Percentiles rank a stretch among this genome's conserved stretches.
Evolutionary conservation across 2,329 filamentous ascomycete genomes (phyloP).

Genomic region (Claviceps capensis): DNA sequence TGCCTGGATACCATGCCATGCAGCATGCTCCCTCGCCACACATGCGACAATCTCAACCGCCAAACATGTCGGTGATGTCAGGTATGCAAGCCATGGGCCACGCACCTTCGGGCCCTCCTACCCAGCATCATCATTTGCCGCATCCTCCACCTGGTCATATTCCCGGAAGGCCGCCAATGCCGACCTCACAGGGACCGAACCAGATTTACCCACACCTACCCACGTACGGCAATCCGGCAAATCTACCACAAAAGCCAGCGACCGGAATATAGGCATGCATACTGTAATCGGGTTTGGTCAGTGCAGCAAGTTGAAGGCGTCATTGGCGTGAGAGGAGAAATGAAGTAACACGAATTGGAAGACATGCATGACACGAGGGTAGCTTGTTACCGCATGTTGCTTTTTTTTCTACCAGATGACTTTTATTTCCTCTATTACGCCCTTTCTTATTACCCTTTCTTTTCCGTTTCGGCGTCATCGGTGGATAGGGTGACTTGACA

Average conservation of each 20-base stretch:
- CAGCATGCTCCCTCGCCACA: slow-evolving; percentile 27
- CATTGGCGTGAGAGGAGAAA: slow-evolving; percentile 17
- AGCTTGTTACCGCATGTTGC: slow-evolving; percentile 9
- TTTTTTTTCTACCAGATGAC: background rate
- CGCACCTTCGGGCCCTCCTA: slow-evolving; percentile 18
- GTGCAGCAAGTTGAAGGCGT: slow-evolving; percentile 16
- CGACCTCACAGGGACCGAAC: slow-evolving; percentile 26
- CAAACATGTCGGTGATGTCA: slow-evolving; percentile 7
- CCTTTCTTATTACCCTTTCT: background rate
- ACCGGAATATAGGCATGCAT: slow-evolving; percentile 29
- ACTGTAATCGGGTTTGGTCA: slow-evolving; percentile 13
- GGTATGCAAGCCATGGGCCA: slow-evolving; percentile 21
- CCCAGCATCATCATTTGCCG: slow-evolving; percentile 25
- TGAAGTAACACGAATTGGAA: background rate
- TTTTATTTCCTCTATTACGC: background rate
- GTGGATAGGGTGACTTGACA: slow-evolving; percentile 18
- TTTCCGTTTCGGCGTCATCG: slow-evolving; percentile 22
- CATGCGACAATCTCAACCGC: slow-evolving; percentile 5
- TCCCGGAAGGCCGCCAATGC: slow-evolving; percentile 30
- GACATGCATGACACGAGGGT: slow-evolving; percentile 11
- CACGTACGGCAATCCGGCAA: slow-evolving; percentile 45
- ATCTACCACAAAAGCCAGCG: slow-evolving; percentile 44
- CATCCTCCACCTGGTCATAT: slow-evolving; percentile 29
- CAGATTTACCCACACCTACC: slow-evolving; percentile 39
- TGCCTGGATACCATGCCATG: slow-evolving; percentile 33